phyloP scores from a whole-genome alignment of 441 rosid species.

The Pelargonium myrrhifolium region DNA sequence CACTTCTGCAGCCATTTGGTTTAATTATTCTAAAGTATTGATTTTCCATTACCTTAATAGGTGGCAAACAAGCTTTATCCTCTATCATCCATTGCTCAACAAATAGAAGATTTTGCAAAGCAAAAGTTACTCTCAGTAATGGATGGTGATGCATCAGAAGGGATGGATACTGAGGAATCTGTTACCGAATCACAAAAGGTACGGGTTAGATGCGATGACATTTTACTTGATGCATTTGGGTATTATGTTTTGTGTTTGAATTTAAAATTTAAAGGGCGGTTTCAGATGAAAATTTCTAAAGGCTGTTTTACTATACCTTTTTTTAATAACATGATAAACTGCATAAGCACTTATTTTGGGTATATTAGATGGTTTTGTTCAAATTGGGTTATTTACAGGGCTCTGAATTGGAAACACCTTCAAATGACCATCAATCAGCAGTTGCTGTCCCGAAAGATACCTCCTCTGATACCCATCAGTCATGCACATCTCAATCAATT shows the following conservation, averaged over 20 bases:
- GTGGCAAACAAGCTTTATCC: slow-evolving; percentile 97
- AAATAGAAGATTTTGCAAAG: slow-evolving; percentile 85
- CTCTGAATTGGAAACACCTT: slow-evolving; percentile 38
- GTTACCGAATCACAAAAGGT: slow-evolving; percentile 52
- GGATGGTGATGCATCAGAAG: slow-evolving; percentile 37
- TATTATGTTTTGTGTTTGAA: background rate
- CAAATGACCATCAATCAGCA: slow-evolving; percentile 37
- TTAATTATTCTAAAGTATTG: slow-evolving; percentile 16
- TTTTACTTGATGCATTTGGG: slow-evolving; percentile 9
- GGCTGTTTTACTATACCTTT: background rate
- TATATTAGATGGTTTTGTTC: background rate
- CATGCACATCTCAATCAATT: slow-evolving; percentile 36
- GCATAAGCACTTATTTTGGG: slow-evolving; percentile 3
- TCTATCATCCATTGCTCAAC: slow-evolving; percentile 56
- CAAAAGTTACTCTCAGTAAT: slow-evolving; percentile 54
- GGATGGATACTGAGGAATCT: slow-evolving; percentile 42
- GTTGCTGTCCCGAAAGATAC: slow-evolving; percentile 37
- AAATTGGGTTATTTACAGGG: slow-evolving; percentile 37
- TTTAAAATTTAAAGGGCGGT: background rate
- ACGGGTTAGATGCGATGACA: slow-evolving; percentile 16
- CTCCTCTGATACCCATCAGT: slow-evolving; percentile 40
- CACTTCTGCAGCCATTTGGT: slow-evolving; percentile 18
- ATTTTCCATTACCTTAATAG: slow-evolving; percentile 38
- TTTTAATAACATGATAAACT: background rate
- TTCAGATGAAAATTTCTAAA: background rate